Evolutionary conservation across 2,329 filamentous ascomycete species (phyloP).

Genomic region (Alternaria sp.): DNA sequence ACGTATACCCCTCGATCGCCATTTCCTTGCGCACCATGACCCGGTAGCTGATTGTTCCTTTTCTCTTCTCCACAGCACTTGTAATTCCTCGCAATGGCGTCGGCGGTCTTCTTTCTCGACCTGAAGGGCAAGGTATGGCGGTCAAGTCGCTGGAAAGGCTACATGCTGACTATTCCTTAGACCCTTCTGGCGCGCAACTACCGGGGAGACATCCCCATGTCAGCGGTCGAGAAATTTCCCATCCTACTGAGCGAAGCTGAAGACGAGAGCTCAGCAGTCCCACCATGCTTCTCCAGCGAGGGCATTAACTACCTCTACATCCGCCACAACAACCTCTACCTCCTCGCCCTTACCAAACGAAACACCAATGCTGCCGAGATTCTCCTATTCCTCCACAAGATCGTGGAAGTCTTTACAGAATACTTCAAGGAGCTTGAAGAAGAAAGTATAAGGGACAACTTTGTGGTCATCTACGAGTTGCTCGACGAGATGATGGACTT

Average conservation of each 20-base stretch:
- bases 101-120: constrained; percentile 97
- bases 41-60: constrained; percentile 10
- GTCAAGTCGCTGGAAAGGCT: constrained; percentile 37
- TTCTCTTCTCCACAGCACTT: not conserved
- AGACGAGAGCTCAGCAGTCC: constrained; percentile 97
- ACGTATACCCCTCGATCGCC: constrained; percentile 16
- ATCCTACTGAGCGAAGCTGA: constrained; percentile 95
- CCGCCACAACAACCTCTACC: constrained; percentile 97
- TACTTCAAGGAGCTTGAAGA: constrained; percentile 99
- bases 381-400: constrained; percentile 94
- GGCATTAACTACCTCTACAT: constrained; percentile 99
- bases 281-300: constrained; percentile 97
- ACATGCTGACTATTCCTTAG: constrained; percentile 59
- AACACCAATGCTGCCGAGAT: constrained; percentile 99
- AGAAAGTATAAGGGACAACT: constrained; percentile 98
- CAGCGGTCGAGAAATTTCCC: constrained; percentile 97
- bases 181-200: constrained; percentile 99
- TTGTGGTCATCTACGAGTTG: constrained; percentile 98
- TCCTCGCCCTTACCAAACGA: constrained; percentile 95
- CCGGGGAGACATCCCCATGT: constrained; percentile 98
- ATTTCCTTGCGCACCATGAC: constrained; percentile 22
- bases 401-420: constrained; percentile 98
- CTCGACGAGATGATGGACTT: constrained; percentile 99
- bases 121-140: constrained; percentile 94
- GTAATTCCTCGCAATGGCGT: constrained; percentile 74